Percentiles rank a stretch among this genome's conserved stretches.
Conservation (phyloP, 1,139 yeast genomes). For the Groenewaldozyma sp. region DNA sequence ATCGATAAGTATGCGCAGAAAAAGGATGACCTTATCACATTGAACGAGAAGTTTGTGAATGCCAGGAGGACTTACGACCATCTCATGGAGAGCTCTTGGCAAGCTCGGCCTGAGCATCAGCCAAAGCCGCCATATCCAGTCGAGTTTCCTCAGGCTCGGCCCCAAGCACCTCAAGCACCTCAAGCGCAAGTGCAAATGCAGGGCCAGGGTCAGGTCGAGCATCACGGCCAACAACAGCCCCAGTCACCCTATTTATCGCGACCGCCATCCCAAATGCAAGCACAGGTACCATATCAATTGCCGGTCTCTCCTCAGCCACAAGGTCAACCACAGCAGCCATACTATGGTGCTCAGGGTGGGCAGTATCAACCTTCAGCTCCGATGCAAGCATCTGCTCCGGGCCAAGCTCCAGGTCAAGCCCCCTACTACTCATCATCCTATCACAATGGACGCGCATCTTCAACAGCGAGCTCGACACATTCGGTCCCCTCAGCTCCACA, state of each 20-base stretch:
- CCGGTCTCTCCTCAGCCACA: slow-evolving; percentile 4
- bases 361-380: slow-evolving; percentile 1
- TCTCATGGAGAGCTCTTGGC: slow-evolving; percentile 41
- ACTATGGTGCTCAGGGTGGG: too few relatives aligned
- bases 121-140: slow-evolving; percentile 11
- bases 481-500: not conserved
- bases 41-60: slow-evolving; percentile 57
- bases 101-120: slow-evolving; percentile 1
- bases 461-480: not conserved
- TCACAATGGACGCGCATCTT: slow-evolving; percentile 1
- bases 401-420: slow-evolving; percentile 7
- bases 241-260: slow-evolving; percentile 4
- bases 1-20: slow-evolving; percentile 69
- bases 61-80: slow-evolving; percentile 66
- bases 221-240: slow-evolving; percentile 7
- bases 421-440: slow-evolving; percentile 1
- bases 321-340: slow-evolving; percentile 4
- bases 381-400: slow-evolving; percentile 2
- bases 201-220: slow-evolving; percentile 2
- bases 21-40: slow-evolving; percentile 62
- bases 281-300: slow-evolving; percentile 3
- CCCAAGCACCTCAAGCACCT: slow-evolving; percentile 6
- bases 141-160: not conserved
- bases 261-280: slow-evolving; percentile 7
- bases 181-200: slow-evolving; percentile 5